Base-by-base conservation (phyloP, 2,329 filamentous ascomycete species). In the Camillea tinctor region DNA sequence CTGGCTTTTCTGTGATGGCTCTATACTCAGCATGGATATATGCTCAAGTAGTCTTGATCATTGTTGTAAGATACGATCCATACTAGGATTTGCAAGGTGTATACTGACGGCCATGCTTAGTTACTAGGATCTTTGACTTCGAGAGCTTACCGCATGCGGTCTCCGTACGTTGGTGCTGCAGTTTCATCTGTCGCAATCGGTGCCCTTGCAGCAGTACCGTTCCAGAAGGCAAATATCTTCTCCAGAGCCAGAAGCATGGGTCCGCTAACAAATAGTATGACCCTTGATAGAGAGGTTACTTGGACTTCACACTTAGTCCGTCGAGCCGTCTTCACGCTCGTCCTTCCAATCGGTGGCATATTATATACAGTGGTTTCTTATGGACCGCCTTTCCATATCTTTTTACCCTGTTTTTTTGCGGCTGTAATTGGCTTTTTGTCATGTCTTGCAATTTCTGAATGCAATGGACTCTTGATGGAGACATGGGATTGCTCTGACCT, bases 401-500 rank as follows among this genome's bases (percentile, higher is more conserved):
- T 82, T n/a, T 76, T 88, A 0, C 90, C 90, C 2, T 86, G 87
- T 3, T 71, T 88, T 2, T 87, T 92, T 65, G 87, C 88, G 0
- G 84, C 82, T 1, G 72, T 86, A 3, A 82, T 92, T 15, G 89
- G 88, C 0, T 91, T 91, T 67, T 77, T 92, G 4, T 89, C 88
- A 1, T 88, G 87, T 55, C 82, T 94, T 9, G 90, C 89, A 1
- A 87, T 92, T 52, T 85, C 90, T 2, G 90, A 93, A 74, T 92
- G 90, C 73, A 85, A 89, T 64, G 89, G 90, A 0, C 76, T 93
- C 30, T 83, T 93, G 71, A 93, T 93, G 90, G 90, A 93, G 70
- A 88, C 87, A 0, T 93, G 89, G 72, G 91, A 93, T 71, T 90
- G 87, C n/a, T 91, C 88, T 49, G 91, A 93, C 72, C 79, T 93